These are phyloP conservation scores for Leccinum imitatum DNA, from an alignment of 768 basidiomycete genomes.

Conservation along the genomic window DNA sequence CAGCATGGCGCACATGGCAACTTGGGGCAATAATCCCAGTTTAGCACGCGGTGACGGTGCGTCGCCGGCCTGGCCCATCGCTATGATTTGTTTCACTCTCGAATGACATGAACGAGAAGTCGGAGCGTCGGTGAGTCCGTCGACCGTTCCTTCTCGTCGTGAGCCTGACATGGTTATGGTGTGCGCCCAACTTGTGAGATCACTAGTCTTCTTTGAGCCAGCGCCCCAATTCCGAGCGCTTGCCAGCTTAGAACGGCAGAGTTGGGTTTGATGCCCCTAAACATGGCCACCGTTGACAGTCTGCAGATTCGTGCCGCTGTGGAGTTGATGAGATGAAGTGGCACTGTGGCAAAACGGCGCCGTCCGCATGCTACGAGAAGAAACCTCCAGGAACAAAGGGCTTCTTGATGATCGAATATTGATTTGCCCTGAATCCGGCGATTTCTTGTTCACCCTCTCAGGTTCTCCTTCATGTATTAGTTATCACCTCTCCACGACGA, in stretches of 20 bases:
- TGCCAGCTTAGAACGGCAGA: not conserved
- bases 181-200: too few relatives aligned
- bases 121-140: not conserved
- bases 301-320: not conserved
- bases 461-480: not conserved
- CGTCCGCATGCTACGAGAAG: not conserved
- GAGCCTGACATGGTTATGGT: not conserved
- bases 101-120: not conserved
- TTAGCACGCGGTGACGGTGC: not conserved
- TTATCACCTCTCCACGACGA: not conserved
- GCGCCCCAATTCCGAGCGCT: not conserved
- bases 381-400: not conserved
- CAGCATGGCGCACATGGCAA: not conserved
- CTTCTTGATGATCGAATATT: conserved; percentile 11
- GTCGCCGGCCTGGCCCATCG: not conserved
- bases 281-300: not conserved
- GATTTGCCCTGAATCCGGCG: not conserved
- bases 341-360: not conserved
- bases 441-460: not conserved
- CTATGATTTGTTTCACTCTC: not conserved
- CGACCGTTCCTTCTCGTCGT: not conserved
- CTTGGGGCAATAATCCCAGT: not conserved
- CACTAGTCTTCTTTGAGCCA: not conserved
- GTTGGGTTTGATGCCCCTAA: conserved; percentile 4
- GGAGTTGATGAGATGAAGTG: not conserved